Base-by-base conservation (phyloP, 2,329 filamentous ascomycete species). In the Plenodomus biglobosus region DNA sequence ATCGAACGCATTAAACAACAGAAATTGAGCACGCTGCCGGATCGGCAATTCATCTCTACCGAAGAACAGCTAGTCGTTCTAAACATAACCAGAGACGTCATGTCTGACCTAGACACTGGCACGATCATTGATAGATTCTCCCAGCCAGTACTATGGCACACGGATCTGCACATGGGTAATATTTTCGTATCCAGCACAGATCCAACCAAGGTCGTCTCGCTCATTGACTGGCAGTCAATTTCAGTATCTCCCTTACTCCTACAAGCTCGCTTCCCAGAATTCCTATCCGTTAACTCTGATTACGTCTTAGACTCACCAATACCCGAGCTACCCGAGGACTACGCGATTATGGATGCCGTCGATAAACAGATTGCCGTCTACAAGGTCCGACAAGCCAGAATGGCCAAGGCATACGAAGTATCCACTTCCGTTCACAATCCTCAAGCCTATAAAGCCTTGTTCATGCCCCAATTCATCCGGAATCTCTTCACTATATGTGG, bases 191-290 rank as follows among this genome's bases (percentile, higher is more conserved):
- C 68, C 2, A 58, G 68, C 34, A 61, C 69, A n/a, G 60, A 75
- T 27, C 66, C 72, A 17, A 62, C 65, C 36, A 44, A 56, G n/a
- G 58, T 75, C 18, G 71, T 69, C 15, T 62, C 56, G 15, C 67
- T 76, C 22, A 74, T 75, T 27, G 72, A 76, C 53, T 75, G 71
- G 72, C 70, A 76, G 59, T 69, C 65, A 4, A 56, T 64, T 27
- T 65, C 64, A 48, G 61, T 74, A 40, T 69, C 74, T 46, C 71
- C 71, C 41, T 61, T 65, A 27, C 74, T 73, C 50, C 66, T 59
- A 52, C 70, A 73, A 53, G 56, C 68, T 46, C 53, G 55, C 35
- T 58, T 56, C 16, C 53, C 51, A 19, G 49, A 51, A n/a, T 55
- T 61, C 34, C 24, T 56, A 20, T 24, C 42, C 10, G 42, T 57